Conservation (phyloP, 192 early-diverging fungal species). For the Chytriomyces sp. region DNA sequence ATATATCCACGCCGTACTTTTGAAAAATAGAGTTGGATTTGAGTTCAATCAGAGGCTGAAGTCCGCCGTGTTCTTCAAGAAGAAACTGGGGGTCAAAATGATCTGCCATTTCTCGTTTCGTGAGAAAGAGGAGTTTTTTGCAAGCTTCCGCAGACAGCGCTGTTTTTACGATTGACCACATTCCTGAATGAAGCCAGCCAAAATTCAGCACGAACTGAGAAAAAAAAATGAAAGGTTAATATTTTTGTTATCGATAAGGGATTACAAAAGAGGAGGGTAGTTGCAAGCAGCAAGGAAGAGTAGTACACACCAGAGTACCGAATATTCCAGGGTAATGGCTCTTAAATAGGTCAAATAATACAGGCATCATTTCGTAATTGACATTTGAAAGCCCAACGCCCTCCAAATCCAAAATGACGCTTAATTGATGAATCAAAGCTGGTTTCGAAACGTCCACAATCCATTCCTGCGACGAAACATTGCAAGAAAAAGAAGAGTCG, state of each 20-base stretch:
- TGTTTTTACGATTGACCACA: conserved; percentile 54
- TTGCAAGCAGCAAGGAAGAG: background rate
- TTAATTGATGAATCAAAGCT: conserved; percentile 37
- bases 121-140: conserved; percentile 48
- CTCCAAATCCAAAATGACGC: conserved; percentile 54
- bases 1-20: conserved; percentile 31
- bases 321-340: conserved; percentile 54
- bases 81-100: conserved; percentile 42
- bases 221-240: background rate
- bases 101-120: conserved; percentile 38
- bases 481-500: background rate
- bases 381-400: conserved; percentile 51
- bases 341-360: conserved; percentile 50
- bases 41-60: too few relatives aligned
- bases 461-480: background rate
- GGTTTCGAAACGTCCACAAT: background rate
- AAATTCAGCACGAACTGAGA: conserved; percentile 57
- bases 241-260: background rate
- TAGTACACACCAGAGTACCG: conserved; percentile 39
- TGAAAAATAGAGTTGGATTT: conserved; percentile 23
- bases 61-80: conserved; percentile 28
- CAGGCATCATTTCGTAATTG: conserved; percentile 53
- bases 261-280: background rate
- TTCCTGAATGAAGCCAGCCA: conserved; percentile 61
- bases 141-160: conserved; percentile 50